Conservation (phyloP, 495 filamentous ascomycete genomes). For the Lophiostoma macrostomum region DNA sequence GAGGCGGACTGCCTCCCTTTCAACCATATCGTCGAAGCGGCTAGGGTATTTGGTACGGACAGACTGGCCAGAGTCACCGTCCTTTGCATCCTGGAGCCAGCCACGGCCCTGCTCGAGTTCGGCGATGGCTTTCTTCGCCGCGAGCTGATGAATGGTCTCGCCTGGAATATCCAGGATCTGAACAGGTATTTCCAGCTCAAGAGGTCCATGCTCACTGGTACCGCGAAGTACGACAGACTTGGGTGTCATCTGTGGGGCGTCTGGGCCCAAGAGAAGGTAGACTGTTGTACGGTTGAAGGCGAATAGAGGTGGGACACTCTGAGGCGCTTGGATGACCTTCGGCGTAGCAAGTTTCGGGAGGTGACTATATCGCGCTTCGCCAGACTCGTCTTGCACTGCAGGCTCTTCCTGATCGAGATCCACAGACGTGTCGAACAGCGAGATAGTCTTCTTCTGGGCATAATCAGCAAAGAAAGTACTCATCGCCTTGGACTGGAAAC, state of each 20-base stretch:
- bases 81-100: conserved; percentile 57
- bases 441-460: conserved; percentile 48
- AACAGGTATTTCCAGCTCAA: conserved; percentile 63
- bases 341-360: conserved; percentile 51
- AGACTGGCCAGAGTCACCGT: conserved; percentile 43
- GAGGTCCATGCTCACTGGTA: conserved; percentile 51
- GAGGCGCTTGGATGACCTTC: conserved; percentile 60
- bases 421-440: conserved; percentile 51
- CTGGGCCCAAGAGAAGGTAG: conserved; percentile 59
- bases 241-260: conserved; percentile 46
- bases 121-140: conserved; percentile 61
- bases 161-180: conserved; percentile 45
- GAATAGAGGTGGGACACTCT: conserved; percentile 60
- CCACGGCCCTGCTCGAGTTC: conserved; percentile 68
- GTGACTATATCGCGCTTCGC: conserved; percentile 44
- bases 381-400: conserved; percentile 24
- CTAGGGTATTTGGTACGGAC: conserved; percentile 50
- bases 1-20: conserved; percentile 60
- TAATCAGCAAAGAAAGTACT: conserved; percentile 17
- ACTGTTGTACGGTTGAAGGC: conserved; percentile 60
- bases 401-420: conserved; percentile 41
- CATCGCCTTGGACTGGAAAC: not conserved
- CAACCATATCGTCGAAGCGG: conserved; percentile 53
- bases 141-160: conserved; percentile 66
- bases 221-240: conserved; percentile 57